Evolutionary conservation across 768 basidiomycete species (phyloP).

Genomic region (Lactarius tabidus): DNA sequence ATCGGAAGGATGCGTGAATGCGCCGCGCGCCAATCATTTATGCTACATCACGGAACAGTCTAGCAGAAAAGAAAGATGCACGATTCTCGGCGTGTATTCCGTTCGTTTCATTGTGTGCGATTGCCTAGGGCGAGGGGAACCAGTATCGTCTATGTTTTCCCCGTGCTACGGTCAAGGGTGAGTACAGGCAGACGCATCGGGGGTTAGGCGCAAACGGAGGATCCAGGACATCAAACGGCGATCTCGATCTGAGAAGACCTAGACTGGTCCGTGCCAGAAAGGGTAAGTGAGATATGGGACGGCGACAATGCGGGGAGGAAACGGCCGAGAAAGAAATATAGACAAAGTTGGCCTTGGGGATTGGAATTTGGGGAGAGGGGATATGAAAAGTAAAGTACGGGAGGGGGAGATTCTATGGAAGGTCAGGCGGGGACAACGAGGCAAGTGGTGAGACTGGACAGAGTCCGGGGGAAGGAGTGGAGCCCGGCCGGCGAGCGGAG

Average conservation of each 20-base stretch:
- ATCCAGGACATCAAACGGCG: slow-evolving; percentile 16
- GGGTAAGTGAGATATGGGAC: slow-evolving; percentile 17
- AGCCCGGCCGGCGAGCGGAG: slow-evolving; percentile 22
- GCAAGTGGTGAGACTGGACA: slow-evolving; percentile 4
- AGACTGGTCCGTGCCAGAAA: slow-evolving; percentile 14
- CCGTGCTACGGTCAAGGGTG: slow-evolving; percentile 12
- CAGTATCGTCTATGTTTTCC: not conserved
- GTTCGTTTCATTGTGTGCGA: not conserved
- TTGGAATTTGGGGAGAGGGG: slow-evolving; percentile 8
- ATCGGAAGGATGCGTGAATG: not conserved
- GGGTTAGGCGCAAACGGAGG: slow-evolving; percentile 3
- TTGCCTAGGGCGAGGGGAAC: slow-evolving; percentile 13
- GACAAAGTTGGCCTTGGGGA: slow-evolving; percentile 3
- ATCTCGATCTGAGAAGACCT: slow-evolving; percentile 25
- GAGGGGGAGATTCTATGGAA: slow-evolving; percentile 21
- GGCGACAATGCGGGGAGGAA: slow-evolving; percentile 21
- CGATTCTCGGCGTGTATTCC: slow-evolving; percentile 14
- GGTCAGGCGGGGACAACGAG: slow-evolving; percentile 26
- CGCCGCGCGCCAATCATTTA: slow-evolving; percentile 19
- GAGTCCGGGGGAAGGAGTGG: slow-evolving; percentile 21
- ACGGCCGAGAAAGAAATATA: slow-evolving; percentile 19
- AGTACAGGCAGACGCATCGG: slow-evolving; percentile 2
- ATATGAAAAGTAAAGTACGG: slow-evolving; percentile 19
- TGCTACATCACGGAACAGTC: slow-evolving; percentile 22
- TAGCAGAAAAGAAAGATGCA: slow-evolving; percentile 15